Base-by-base conservation (phyloP, 225 moss, liverwort and hornwort genomes). In the Physcomitrellopsis africana region DNA sequence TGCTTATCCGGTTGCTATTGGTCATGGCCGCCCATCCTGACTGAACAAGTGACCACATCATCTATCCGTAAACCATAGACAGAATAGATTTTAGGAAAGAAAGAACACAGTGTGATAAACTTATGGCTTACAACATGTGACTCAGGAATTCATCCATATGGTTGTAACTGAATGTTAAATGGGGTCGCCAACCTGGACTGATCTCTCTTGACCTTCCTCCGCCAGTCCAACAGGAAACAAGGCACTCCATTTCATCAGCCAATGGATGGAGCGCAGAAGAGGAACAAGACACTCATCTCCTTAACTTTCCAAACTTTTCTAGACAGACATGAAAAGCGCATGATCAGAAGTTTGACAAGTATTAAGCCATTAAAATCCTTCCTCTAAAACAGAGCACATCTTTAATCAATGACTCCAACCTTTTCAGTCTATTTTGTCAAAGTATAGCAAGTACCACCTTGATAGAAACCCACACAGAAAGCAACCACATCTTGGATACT, bases 11-110 rank as follows among this genome's bases (percentile, higher is more conserved):
- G 58, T 84, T 89, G 83, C 83, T 83, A 70, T 93, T 90, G 32
- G 86, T 79, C 86, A 96, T 89, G 14, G 89, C 80, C 56, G 79
- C 85, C 95, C 95, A 96, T 67, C 88, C 93, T 68, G 95, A 85
- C 60, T 93, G 89, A 47, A 96, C 95, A 72, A 96, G 88, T 67
- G 70, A 79, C 95, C 95, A 93, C 89, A 92, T 87, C 16, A 87
- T 81, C 95, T 96, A 75, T 69, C 72, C 62, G 70, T 60, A 64
- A 20, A 74, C 65, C 62, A 73, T 37, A 32, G 42, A 58, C 69
- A 51, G 51, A 60, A 51, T 49, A 12, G 5, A 14, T 3, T 68
- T 68, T 10, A 23, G n/a, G 43, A 29, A 70, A 52, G 41, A 27
- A 15, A 44, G 24, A 60, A 23, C 7, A 11, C 6, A 10, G 2